Evolutionary conservation across 2,329 filamentous ascomycete genomes (phyloP).

Genomic region (Diplodia mutila): DNA sequence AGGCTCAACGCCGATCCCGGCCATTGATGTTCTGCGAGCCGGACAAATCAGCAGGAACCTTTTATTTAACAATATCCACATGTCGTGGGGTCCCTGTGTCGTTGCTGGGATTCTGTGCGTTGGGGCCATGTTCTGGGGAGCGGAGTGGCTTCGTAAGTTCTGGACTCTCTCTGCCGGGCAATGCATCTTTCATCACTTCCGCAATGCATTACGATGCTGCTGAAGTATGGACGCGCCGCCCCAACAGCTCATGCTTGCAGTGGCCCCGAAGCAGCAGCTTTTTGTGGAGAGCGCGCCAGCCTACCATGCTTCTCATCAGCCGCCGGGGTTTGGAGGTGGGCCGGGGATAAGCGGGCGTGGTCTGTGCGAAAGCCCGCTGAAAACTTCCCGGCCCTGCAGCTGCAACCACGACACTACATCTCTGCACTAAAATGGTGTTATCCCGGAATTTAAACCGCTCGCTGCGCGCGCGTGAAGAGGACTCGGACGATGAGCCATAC

Average conservation of each 20-base stretch:
- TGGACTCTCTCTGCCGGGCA: not conserved
- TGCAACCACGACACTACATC: not conserved
- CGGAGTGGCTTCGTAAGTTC: not conserved
- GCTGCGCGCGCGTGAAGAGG: conserved; percentile 39
- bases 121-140: not conserved
- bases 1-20: not conserved
- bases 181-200: not conserved
- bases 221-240: not conserved
- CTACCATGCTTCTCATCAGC: not conserved
- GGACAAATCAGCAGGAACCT: not conserved
- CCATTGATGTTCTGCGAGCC: not conserved
- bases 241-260: not conserved
- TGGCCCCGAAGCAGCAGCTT: not conserved
- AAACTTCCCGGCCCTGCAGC: conserved; percentile 9
- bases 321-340: not conserved
- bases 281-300: not conserved
- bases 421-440: conserved; percentile 36
- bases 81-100: not conserved
- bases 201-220: not conserved
- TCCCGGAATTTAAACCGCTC: conserved; percentile 42
- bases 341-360: not conserved
- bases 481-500: conserved; percentile 43
- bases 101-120: not conserved
- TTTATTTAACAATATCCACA: not conserved
- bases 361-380: conserved; percentile 6